phyloP scores from a whole-genome alignment of 164 flowering plant genomes.

The Aristolochia californica region DNA sequence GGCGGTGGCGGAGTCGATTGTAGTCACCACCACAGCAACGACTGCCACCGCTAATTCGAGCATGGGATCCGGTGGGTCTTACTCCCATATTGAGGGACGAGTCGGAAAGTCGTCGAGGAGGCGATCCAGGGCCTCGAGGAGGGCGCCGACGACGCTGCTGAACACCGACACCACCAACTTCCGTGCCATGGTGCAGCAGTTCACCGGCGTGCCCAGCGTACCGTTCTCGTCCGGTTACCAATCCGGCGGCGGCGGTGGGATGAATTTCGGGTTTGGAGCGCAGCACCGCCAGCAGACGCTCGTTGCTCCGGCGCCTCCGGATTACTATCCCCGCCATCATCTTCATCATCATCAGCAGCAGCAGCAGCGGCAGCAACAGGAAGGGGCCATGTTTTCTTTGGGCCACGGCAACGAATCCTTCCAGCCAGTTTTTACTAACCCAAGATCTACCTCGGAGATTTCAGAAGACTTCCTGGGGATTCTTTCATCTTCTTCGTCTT shows the following conservation, averaged over 20 bases:
- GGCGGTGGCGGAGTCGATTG: constrained; percentile 15
- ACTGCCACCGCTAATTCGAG: background rate
- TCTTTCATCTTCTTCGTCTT: background rate
- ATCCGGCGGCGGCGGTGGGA: background rate
- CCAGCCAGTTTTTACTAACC: background rate
- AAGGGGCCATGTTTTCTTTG: constrained; percentile 1
- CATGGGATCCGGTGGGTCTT: background rate
- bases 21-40: constrained; percentile 8
- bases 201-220: constrained; percentile 56
- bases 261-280: constrained; percentile 14
- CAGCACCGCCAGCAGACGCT: constrained; percentile 2
- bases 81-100: constrained; percentile 31
- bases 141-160: constrained; percentile 63
- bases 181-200: constrained; percentile 89
- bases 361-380: constrained; percentile 2
- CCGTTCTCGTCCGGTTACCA: constrained; percentile 3
- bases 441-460: constrained; percentile 5
- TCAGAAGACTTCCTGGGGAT: constrained; percentile 5
- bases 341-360: constrained; percentile 5
- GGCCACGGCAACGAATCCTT: background rate
- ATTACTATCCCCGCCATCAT: background rate
- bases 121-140: constrained; percentile 55
- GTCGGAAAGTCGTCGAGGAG: constrained; percentile 41
- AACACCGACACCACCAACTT: constrained; percentile 70
- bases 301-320: background rate